These are phyloP conservation scores for Zygnema cylindricum DNA, from an alignment of 139 green algal genomes.

Conservation along the genomic window DNA sequence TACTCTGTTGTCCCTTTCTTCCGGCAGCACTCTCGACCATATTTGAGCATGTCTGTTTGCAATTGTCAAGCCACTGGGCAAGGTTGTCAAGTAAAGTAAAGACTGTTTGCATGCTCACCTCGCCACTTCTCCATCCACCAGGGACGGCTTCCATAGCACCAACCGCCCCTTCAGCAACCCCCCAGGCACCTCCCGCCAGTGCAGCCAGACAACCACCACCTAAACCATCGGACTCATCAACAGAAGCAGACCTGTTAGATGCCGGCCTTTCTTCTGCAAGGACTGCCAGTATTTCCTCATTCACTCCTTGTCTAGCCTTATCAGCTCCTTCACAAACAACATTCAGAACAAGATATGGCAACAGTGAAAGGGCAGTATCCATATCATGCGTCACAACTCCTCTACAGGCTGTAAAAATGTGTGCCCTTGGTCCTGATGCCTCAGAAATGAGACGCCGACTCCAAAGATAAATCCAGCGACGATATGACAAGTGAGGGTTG, in stretches of 20 bases:
- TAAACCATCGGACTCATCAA: not conserved
- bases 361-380: constrained; percentile 79
- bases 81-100: constrained; percentile 88
- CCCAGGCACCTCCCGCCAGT: not conserved
- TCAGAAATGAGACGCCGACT: constrained; percentile 61
- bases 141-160: not conserved
- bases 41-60: not conserved
- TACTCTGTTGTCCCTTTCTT: not conserved
- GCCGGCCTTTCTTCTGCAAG: constrained; percentile 28
- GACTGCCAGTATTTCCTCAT: constrained; percentile 66
- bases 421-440: not conserved
- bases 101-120: constrained; percentile 73
- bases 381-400: constrained; percentile 78
- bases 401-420: constrained; percentile 66
- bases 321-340: constrained; percentile 65
- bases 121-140: not conserved
- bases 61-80: constrained; percentile 68
- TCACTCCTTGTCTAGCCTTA: constrained; percentile 42
- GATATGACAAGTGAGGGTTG: constrained; percentile 39
- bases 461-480: constrained; percentile 62
- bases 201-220: not conserved
- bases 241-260: not conserved
- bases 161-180: not conserved
- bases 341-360: constrained; percentile 82
- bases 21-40: not conserved